Base-by-base conservation (phyloP, 2,329 filamentous ascomycete genomes). In the Cordyceps cicadae region DNA sequence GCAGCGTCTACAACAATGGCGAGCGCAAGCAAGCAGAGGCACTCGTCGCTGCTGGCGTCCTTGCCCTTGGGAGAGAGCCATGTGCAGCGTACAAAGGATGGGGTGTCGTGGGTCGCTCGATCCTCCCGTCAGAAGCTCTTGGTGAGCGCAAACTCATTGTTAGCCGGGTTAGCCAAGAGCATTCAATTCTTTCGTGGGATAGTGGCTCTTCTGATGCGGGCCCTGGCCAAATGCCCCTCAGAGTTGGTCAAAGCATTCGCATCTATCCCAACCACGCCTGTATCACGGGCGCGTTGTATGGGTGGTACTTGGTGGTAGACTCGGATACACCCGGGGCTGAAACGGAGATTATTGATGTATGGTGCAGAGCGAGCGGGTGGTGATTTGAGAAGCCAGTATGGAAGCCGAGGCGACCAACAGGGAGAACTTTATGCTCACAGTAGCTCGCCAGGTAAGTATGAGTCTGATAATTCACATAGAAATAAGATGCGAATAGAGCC, bases 231-330 rank as follows among this genome's bases (percentile, higher is more conserved):
- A 67, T 81, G 11, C 72, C 76, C 2, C 66, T 87, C 37, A 64
- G 71, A 6, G 71, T 87, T 54, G 84, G 70, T 0, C 66, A 72
- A 5, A 65, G 46, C 1, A 63, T 72, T 1, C 70, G 78, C 60
- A 72, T 87, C 0, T 86, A 81, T 71, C 84, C 85, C 0, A 87
- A 87, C 62, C 85, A 88, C 71, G 82, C 85, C 4, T 88, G 85
- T 66, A 80, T 87, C 46, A 80, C 84, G 0, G 81, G 83, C 0
- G 81, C 81, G 0, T 75, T 80, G 54, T 86, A 83, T 68, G 82
- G 79, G 0, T 87, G 81, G 79, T 87, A 87, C 70, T 70, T 85
- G 6, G 72, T 72, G 0, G 67, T 71, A 7, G 87, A 63, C 75
- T 87, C 26, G 0, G 60, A 63, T 1, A 48, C n/a, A 7, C 34